Conservation (phyloP, 805 yeast genomes). For the Sugiyamaella valdiviana region DNA sequence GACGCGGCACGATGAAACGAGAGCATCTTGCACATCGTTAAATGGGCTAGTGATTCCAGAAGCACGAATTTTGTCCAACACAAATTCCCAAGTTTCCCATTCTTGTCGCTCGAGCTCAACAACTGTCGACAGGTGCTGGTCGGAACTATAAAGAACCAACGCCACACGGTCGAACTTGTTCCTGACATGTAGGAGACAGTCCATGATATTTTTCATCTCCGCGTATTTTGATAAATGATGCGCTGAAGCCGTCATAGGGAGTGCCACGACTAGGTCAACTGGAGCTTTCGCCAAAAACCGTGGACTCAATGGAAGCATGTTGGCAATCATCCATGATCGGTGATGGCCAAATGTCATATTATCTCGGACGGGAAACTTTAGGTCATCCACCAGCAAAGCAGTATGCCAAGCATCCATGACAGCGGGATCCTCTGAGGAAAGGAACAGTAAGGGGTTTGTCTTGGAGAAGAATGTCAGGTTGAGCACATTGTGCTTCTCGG, state of each 20-base stretch:
- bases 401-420: background rate
- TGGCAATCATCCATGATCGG: background rate
- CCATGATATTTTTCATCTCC: slow-evolving; percentile 1
- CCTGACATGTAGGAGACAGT: slow-evolving; percentile 6
- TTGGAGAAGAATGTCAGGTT: background rate
- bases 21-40: slow-evolving; percentile 10
- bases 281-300: slow-evolving; percentile 5
- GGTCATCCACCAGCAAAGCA: background rate
- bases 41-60: slow-evolving; percentile 1
- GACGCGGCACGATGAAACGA: background rate
- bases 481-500: background rate
- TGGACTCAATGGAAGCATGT: background rate
- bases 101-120: slow-evolving; percentile 6
- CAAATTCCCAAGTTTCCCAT: slow-evolving; percentile 10
- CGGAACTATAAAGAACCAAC: slow-evolving; percentile 9
- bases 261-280: slow-evolving; percentile 11
- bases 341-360: background rate
- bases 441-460: background rate
- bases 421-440: background rate
- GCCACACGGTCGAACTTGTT: slow-evolving; percentile 15
- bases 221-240: slow-evolving; percentile 6
- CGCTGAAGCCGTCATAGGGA: slow-evolving; percentile 11
- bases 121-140: background rate
- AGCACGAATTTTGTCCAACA: slow-evolving; percentile 3
- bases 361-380: background rate